A percentile compares a stretch with the other conserved stretches of the same genome.
Conservation (phyloP, 148 eudicot species). For the Rhododendron simsii region DNA sequence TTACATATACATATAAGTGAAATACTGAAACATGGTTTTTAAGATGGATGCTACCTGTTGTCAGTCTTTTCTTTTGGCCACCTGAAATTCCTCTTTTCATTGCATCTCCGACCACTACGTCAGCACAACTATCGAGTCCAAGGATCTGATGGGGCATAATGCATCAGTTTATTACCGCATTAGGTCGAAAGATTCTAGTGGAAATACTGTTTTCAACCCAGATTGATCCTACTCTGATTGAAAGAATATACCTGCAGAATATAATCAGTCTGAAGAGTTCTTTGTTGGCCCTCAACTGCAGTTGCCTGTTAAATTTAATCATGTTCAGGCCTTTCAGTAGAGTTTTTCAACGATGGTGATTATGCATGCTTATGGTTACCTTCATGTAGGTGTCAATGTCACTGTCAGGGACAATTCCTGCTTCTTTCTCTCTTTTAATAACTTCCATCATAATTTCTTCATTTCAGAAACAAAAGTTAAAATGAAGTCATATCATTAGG, state of each 20-base stretch:
- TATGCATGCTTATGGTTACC: constrained; percentile 27
- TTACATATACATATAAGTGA: background rate
- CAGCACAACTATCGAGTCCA: constrained; percentile 77
- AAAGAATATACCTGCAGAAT: constrained; percentile 50
- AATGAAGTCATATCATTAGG: background rate
- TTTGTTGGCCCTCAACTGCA: constrained; percentile 58
- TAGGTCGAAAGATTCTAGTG: background rate
- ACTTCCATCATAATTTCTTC: constrained; percentile 61
- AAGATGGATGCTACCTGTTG: constrained; percentile 48
- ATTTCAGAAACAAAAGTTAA: background rate
- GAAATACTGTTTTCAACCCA: background rate
- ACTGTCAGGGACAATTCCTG: constrained; percentile 67
- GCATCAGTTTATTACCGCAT: background rate
- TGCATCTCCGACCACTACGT: constrained; percentile 66
- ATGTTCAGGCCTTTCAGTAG: background rate
- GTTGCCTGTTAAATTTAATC: constrained; percentile 43
- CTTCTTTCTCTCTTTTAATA: constrained; percentile 65
- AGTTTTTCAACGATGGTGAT: background rate
- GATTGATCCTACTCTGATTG: background rate
- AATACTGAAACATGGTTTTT: background rate
- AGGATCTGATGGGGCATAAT: constrained; percentile 44
- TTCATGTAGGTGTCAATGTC: constrained; percentile 82
- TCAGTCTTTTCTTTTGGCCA: constrained; percentile 78
- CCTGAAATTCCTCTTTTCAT: constrained; percentile 90
- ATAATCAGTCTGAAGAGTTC: constrained; percentile 71